Base-by-base conservation (phyloP, 306 rosid genomes). In the Quercus gilva region DNA sequence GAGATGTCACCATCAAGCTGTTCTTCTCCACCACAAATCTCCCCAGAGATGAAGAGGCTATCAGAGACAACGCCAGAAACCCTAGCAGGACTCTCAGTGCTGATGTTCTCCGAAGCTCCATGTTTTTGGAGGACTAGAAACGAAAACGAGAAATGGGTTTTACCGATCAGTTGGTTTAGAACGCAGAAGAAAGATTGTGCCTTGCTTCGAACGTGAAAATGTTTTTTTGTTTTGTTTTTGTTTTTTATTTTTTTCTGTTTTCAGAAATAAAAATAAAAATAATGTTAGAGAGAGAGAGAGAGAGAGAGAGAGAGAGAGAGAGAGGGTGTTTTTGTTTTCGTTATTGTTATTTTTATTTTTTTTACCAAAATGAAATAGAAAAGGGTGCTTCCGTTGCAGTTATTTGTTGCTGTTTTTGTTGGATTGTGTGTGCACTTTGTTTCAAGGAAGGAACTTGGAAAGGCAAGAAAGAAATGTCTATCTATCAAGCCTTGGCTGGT, bases 11-110 rank as follows among this genome's bases (percentile, higher is more conserved):
- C 90, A 83, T 88, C 90, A 96, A 85, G 86, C 97, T 96, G 80
- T 96, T 96, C 91, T 96, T 96, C 86, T 96, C 99, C 81, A 96
- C 99, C 76, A 96, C 94, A 74, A 96, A 93, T 86, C 87, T 93
- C 73, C 88, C 99, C 80, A 67, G 74, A 31, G 91, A 85, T 12
- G 78, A 49, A 49, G 53, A 55, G 1, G 95, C 91, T 25, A 79
- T 64, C 75, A 89, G 19, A 37, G 79, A 83, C 49, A 91, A 74
- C 73, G 85, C 18, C 82, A 95, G 71, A 92, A 92, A 88, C 92
- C 95, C 97, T 84, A 95, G 79, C 75, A 89, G 61, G 19, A 86
- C 74, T 69, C 79, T 65, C 82, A 80, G 33, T n/a, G 78, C 85
- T 58, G 87, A 84, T 55, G 87, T 84, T 58, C 87, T 82, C 79